Conservation (phyloP, 2,329 filamentous ascomycete species). For the Fonsecaea monophora region DNA sequence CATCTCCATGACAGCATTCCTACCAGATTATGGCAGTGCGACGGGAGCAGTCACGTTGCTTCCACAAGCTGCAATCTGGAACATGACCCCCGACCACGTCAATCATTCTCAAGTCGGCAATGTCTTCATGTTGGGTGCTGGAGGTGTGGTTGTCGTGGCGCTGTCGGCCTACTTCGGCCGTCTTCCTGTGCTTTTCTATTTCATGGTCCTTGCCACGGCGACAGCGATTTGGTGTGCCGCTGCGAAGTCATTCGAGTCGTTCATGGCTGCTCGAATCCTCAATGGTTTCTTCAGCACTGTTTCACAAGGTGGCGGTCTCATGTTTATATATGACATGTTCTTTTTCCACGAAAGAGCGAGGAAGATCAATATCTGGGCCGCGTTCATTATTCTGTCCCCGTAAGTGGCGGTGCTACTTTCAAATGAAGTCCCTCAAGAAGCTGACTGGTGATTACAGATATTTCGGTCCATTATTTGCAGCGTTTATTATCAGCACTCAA, state of each 20-base stretch:
- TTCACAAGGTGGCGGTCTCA: constrained; percentile 51
- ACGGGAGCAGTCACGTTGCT: constrained; percentile 51
- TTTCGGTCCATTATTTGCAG: constrained; percentile 41
- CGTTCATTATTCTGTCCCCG: constrained; percentile 46
- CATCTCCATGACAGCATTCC: constrained; percentile 48
- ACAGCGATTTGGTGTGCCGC: constrained; percentile 51
- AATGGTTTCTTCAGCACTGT: constrained; percentile 56
- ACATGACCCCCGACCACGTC: constrained; percentile 48
- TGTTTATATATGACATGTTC: constrained; percentile 54
- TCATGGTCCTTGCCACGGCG: constrained; percentile 46
- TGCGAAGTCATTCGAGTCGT: constrained; percentile 48
- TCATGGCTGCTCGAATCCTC: constrained; percentile 52
- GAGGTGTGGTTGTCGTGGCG: constrained; percentile 50
- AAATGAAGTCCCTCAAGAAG: neutral
- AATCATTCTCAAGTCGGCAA: constrained; percentile 52
- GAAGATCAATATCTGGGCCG: constrained; percentile 51
- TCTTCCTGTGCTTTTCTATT: constrained; percentile 52
- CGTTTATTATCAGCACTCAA: constrained; percentile 49
- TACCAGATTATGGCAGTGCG: constrained; percentile 53
- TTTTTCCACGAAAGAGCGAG: constrained; percentile 51
- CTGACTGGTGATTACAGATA: constrained; percentile 23
- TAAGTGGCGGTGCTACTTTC: neutral
- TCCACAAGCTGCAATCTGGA: constrained; percentile 49
- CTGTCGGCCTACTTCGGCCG: constrained; percentile 54
- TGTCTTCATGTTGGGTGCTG: constrained; percentile 54